Evolutionary conservation across 148 eudicot species (phyloP).

Genomic region (Rhododendron kiyosumense): DNA sequence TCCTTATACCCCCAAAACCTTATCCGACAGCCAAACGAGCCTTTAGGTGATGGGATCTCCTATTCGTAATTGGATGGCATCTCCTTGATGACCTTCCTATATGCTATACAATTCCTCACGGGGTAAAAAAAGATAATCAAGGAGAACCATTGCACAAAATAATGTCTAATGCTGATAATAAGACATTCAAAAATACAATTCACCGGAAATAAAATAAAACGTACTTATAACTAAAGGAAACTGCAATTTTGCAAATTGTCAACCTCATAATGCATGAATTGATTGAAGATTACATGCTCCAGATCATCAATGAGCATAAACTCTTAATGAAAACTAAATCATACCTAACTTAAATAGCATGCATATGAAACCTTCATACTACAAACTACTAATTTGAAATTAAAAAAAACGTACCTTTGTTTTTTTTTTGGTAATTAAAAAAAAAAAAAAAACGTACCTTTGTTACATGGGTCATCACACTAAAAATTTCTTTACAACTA

Average conservation of each 20-base stretch:
- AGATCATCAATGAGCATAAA: background rate
- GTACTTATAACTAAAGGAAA: background rate
- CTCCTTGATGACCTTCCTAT: background rate
- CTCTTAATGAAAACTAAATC: background rate
- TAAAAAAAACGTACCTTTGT: slow-evolving; percentile 49
- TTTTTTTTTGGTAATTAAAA: no score
- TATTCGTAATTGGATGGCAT: background rate
- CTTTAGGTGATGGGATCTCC: background rate
- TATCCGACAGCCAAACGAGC: no score
- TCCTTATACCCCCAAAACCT: no score
- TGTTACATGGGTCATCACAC: slow-evolving; percentile 62
- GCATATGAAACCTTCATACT: background rate
- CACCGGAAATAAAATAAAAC: background rate
- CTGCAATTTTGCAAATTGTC: background rate
- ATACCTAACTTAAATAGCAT: background rate
- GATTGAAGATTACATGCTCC: background rate
- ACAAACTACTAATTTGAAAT: background rate
- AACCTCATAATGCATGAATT: background rate
- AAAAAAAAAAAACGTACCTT: slow-evolving; percentile 49
- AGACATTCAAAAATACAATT: background rate
- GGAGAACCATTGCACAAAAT: background rate
- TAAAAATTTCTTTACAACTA: slow-evolving; percentile 64
- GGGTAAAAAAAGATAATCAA: background rate
- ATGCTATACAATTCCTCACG: no score
- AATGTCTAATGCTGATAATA: background rate